Percentiles rank a stretch among this genome's conserved stretches.
These are phyloP conservation scores for Candida easanensis DNA, from an alignment of 805 yeast species.

Conservation along the genomic window DNA sequence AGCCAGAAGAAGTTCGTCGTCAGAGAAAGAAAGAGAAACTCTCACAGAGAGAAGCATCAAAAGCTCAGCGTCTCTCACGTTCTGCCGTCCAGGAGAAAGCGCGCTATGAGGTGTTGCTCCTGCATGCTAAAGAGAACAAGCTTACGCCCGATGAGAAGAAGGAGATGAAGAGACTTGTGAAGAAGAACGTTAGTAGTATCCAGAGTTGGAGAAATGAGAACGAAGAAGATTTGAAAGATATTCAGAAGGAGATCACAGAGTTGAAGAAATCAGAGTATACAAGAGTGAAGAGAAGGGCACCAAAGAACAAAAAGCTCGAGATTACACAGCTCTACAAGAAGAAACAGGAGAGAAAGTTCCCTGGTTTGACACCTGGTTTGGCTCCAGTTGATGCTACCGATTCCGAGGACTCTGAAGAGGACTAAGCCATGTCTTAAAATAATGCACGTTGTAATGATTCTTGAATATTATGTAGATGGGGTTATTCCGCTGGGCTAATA, in stretches of 20 bases:
- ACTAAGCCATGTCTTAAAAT: background rate
- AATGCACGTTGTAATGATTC: background rate
- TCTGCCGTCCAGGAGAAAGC: conserved; percentile 31
- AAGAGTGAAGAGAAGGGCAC: conserved; percentile 28
- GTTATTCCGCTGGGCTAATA: conserved; percentile 32
- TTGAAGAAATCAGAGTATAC: conserved; percentile 38
- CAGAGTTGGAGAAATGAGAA: conserved; percentile 41
- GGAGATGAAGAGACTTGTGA: conserved; percentile 33
- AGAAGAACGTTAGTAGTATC: conserved; percentile 35
- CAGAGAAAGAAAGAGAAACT: conserved; percentile 34
- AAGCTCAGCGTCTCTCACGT: conserved; percentile 20
- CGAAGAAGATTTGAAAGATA: conserved; percentile 39
- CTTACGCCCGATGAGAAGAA: conserved; percentile 34
- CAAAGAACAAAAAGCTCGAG: conserved; percentile 21
- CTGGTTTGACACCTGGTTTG: conserved; percentile 81
- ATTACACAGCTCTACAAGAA: conserved; percentile 31
- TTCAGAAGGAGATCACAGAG: conserved; percentile 41
- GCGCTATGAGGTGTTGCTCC: conserved; percentile 31
- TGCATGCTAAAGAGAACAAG: conserved; percentile 30
- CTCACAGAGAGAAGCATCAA: conserved; percentile 26
- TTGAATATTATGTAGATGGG: background rate
- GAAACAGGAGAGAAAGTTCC: conserved; percentile 31
- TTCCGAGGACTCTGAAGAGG: conserved; percentile 37
- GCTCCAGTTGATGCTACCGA: conserved; percentile 75
- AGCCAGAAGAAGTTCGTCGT: conserved; percentile 33